These are phyloP conservation scores for Candida gorgasii DNA, from an alignment of 805 yeast species.

Conservation along the genomic window DNA sequence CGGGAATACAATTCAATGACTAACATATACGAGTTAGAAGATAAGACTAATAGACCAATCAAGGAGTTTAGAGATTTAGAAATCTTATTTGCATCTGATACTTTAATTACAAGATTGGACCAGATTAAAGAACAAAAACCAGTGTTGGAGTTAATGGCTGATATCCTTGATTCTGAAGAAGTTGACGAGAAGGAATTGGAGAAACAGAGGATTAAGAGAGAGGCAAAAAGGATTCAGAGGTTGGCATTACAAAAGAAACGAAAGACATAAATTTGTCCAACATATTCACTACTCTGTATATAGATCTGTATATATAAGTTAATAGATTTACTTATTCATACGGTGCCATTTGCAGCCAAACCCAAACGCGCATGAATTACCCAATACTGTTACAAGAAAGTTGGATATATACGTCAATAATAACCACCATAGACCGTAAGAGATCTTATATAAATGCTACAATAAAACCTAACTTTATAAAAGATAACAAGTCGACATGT, in stretches of 20 bases:
- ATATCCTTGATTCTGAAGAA: slow-evolving; percentile 24
- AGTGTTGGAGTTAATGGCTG: slow-evolving; percentile 16
- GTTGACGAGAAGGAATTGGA: slow-evolving; percentile 24
- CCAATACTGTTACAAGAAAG: slow-evolving; percentile 25
- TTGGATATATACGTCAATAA: slow-evolving; percentile 24
- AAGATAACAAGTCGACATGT: slow-evolving; percentile 9
- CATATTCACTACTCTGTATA: no score
- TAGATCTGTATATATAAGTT: background rate
- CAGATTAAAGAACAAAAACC: slow-evolving; percentile 28
- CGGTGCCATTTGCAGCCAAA: background rate
- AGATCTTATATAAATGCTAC: slow-evolving; percentile 14
- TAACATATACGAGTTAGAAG: slow-evolving; percentile 24
- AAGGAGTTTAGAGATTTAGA: slow-evolving; percentile 31
- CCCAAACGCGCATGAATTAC: background rate
- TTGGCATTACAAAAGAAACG: slow-evolving; percentile 23
- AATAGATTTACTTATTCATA: no score
- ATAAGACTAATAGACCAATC: slow-evolving; percentile 7
- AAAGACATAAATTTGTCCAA: slow-evolving; percentile 1
- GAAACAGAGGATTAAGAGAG: slow-evolving; percentile 34
- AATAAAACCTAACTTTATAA: slow-evolving; percentile 20
- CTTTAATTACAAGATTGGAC: slow-evolving; percentile 33
- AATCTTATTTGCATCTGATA: slow-evolving; percentile 42
- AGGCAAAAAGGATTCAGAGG: slow-evolving; percentile 34
- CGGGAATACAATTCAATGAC: slow-evolving; percentile 19
- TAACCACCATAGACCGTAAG: slow-evolving; percentile 8